Evolutionary conservation across 768 basidiomycete species (phyloP), one percentile per base, ranked within the genome.

Genomic region (Phaeotremella fagi): DNA sequence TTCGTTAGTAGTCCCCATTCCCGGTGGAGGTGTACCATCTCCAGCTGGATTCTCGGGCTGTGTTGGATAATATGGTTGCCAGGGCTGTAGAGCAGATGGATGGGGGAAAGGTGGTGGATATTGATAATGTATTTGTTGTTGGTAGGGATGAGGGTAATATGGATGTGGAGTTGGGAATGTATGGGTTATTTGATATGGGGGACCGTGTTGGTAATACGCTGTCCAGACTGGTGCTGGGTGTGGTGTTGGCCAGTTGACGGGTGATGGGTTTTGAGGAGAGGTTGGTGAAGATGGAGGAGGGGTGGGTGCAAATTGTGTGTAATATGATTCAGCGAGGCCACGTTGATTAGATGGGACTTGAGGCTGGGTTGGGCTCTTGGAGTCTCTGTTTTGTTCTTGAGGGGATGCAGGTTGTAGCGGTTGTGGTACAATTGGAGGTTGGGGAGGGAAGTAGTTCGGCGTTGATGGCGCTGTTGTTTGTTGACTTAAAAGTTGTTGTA

Each of bases 101-200:
- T 61, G 55, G 6, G 59, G 59, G 45, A 56, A 61, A 29, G 49
- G 43, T 11, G 59, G 59, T 36, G 24, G 45, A 16, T 45, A 2
- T 31, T 33, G 22, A 7, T 43, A 23, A 41, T 27, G n/a, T n/a
- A n/a, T n/a, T n/a, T n/a, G n/a, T n/a, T n/a, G n/a, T n/a, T n/a
- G n/a, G n/a, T n/a, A n/a, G n/a, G n/a, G 7, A 2, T 9, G 12
- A 12, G 28, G 15, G 45, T 36, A 36, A n/a, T 2, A 7, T 27
- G 54, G 42, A 24, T 45, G 25, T 1, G 25, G 48, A 27, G 26
- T 20, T 12, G 38, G 38, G 20, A 41, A 41, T 20, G 11, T 35
- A 26, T 50, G 23, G 15, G 25, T 25, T 38, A 29, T 12, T n/a
- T 45, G 48, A 36, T 46, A 49, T 25, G 43, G 41, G 43, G 2